These are phyloP conservation scores for Breynia disticha DNA, from an alignment of 441 rosid genomes.

Conservation along the genomic window DNA sequence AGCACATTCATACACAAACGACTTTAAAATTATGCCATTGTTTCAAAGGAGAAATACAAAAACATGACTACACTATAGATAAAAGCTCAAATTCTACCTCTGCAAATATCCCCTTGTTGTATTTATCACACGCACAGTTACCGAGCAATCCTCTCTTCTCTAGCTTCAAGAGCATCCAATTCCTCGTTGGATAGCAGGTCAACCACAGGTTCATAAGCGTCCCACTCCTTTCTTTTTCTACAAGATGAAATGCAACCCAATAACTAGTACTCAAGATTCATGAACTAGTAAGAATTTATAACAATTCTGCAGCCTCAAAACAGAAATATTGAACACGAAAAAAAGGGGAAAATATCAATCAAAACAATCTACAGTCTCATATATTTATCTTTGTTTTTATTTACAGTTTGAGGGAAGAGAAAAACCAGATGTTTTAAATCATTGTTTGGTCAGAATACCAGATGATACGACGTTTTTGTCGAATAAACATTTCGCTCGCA, in stretches of 20 bases:
- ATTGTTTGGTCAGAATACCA: no score
- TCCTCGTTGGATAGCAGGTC: conserved; percentile 76
- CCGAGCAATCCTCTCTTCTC: conserved; percentile 51
- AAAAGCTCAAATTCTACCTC: no score
- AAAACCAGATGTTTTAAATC: no score
- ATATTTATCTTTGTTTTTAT: no score
- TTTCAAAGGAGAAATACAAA: no score
- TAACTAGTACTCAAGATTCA: conserved; percentile 2
- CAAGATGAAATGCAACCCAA: conserved; percentile 8
- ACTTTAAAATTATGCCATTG: no score
- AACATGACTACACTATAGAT: no score
- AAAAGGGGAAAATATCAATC: not conserved
- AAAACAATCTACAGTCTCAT: not conserved
- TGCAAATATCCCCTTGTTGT: no score
- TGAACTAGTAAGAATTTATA: conserved; percentile 2
- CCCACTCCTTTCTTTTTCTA: conserved; percentile 94
- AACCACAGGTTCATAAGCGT: conserved; percentile 61
- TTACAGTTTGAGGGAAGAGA: no score
- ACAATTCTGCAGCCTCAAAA: not conserved
- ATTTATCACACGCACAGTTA: conserved; percentile 22
- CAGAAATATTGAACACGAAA: not conserved
- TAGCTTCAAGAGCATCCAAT: conserved; percentile 77
- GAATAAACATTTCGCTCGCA: no score
- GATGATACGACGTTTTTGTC: no score
- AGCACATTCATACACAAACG: no score